A percentile compares a stretch with the other conserved stretches of the same genome.
Evolutionary conservation across 1,284 basidiomycete genomes (phyloP).

Genomic region (Gymnopus androsaceus): DNA sequence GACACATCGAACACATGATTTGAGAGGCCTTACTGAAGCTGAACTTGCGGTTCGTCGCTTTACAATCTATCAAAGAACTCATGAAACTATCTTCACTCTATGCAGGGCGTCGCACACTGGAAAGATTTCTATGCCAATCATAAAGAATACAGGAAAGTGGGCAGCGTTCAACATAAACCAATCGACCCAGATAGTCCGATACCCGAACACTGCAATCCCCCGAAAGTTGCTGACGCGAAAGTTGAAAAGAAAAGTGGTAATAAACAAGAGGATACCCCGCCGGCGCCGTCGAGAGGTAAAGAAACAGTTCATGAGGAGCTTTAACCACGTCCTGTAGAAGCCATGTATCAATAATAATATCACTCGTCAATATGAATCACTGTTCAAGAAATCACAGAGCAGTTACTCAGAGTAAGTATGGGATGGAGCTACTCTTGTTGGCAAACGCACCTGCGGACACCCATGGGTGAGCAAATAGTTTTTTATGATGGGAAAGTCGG

Average conservation of each 20-base stretch:
- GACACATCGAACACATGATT: slow-evolving; percentile 86
- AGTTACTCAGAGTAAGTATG: background rate
- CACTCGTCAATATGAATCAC: background rate
- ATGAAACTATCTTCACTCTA: slow-evolving; percentile 14
- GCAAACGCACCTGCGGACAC: slow-evolving; percentile 38
- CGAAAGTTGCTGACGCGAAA: slow-evolving; percentile 43
- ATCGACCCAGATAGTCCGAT: slow-evolving; percentile 83
- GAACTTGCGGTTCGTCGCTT: slow-evolving; percentile 64
- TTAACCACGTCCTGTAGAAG: slow-evolving; percentile 16
- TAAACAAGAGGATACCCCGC: slow-evolving; percentile 21
- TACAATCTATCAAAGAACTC: slow-evolving; percentile 14
- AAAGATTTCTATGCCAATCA: slow-evolving; percentile 85
- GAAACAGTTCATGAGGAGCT: slow-evolving; percentile 24
- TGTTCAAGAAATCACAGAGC: background rate
- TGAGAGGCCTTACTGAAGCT: slow-evolving; percentile 73
- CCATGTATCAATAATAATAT: background rate
- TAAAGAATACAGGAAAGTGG: slow-evolving; percentile 77
- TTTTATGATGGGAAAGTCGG: slow-evolving; percentile 77
- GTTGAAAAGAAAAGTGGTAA: slow-evolving; percentile 17
- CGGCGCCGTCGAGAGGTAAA: slow-evolving; percentile 9
- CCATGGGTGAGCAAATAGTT: slow-evolving; percentile 72
- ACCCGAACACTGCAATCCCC: slow-evolving; percentile 76
- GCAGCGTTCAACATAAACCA: slow-evolving; percentile 69
- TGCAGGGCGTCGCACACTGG: slow-evolving; percentile 81
- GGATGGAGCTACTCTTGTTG: slow-evolving; percentile 3